Evolutionary conservation across 768 basidiomycete species (phyloP), one percentile per base, ranked within the genome.

Genomic region (Trametes cinnabarina): DNA sequence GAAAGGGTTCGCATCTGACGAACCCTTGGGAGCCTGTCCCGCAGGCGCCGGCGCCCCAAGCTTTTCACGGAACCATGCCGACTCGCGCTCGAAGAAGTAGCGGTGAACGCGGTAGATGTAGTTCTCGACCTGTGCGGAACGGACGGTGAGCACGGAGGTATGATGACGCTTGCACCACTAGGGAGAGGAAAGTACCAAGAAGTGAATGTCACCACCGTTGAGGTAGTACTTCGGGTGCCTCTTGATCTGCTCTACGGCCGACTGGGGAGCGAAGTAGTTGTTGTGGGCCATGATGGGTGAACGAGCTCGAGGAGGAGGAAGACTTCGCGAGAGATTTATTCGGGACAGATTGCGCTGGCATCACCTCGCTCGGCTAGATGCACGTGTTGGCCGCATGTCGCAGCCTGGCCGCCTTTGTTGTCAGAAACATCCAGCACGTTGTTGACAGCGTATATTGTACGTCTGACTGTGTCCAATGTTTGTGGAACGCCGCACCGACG

Each of bases 161-260:
- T 4, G 34, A 32, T 32, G 30, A 12, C 7, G 30, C 30, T 32
- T 32, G 7, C n/a, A n/a, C n/a, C 22, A 25, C 22, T 14, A 8
- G 37, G 39, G 37, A 4, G 20, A 26, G n/a, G 51, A 6, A 58
- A 49, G 37, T 60, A 86, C 86, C 25, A 83, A 51, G 55, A 87
- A 78, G 3, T 74, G 75, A 0, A 86, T 61, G 62, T 86, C 85
- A 0, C 80, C 87, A 0, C 79, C 79, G 0, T 72, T 67, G 11
- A 88, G 66, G 51, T 83, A 87, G 57, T 82, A 88, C 0, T 76
- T 67, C 0, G 67, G 60, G 39, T 74, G 68, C 20, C 60, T 57
- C 32, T 56, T 62, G 35, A 73, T 60, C 1, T 69, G 68, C 53
- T 71, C 69, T 39, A 62, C 62, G 35, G 67, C 57, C 28, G 61